These are phyloP conservation scores for Alternaria brassicicola DNA, from an alignment of 2,329 filamentous ascomycete species.

Conservation along the genomic window DNA sequence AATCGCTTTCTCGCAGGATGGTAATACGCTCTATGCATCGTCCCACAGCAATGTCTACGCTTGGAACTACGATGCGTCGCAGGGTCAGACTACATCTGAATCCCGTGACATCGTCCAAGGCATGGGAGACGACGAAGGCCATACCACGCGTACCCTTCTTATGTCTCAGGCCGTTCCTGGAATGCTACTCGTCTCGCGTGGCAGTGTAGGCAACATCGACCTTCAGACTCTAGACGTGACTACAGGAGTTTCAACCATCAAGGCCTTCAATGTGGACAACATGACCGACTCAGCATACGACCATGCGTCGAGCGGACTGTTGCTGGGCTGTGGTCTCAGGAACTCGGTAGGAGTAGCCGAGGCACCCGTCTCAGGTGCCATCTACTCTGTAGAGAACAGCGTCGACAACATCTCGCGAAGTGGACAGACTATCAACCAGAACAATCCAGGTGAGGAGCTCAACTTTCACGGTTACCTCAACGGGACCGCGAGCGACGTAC, in stretches of 20 bases:
- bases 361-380: constrained; percentile 58
- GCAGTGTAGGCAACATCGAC: constrained; percentile 69
- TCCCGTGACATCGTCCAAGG: constrained; percentile 63
- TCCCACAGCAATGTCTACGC: constrained; percentile 64
- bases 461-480: constrained; percentile 72
- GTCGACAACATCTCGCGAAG: constrained; percentile 67
- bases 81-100: constrained; percentile 54
- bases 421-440: constrained; percentile 65
- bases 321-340: constrained; percentile 70
- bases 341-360: constrained; percentile 76
- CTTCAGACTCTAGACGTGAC: constrained; percentile 55
- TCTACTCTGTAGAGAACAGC: constrained; percentile 71
- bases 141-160: constrained; percentile 71
- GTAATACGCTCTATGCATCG: constrained; percentile 61
- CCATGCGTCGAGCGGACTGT: constrained; percentile 58
- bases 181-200: constrained; percentile 69
- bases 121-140: constrained; percentile 64
- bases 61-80: constrained; percentile 68
- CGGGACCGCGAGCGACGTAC: constrained; percentile 50
- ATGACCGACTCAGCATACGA: constrained; percentile 50
- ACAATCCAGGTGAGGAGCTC: constrained; percentile 76
- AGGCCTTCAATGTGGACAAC: constrained; percentile 62
- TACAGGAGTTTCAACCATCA: constrained; percentile 70
- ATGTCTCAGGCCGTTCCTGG: constrained; percentile 62
- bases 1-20: constrained; percentile 57